Base-by-base conservation (phyloP, 2,329 filamentous ascomycete genomes). In the Stagonosporopsis rhizophila region DNA sequence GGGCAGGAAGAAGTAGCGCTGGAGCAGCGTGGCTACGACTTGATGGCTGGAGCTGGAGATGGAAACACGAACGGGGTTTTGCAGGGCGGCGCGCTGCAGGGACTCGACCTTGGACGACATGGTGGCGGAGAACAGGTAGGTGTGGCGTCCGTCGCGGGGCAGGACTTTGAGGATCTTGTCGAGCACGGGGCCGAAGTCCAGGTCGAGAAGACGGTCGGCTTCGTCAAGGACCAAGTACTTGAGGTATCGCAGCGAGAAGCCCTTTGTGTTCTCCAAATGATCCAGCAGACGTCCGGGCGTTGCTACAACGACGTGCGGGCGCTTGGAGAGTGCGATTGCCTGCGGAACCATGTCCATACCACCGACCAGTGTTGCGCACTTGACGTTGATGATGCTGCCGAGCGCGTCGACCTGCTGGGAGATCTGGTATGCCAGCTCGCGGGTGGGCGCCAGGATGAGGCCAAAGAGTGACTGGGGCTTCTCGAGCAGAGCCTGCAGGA, bases 341-440 rank as follows among this genome's bases (percentile, higher is more conserved):
- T 99, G 95, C 0, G 91, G 85, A 1, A 97, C 90, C 91, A 97
- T 97, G 64, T 98, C 94, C 82, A 98, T 88, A 39, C 95, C 95
- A 68, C 95, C 95, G 1, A 98, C 91, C 39, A 99, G 87, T 15
- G 94, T 88, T 6, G 91, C 89, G 69, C 88, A 92, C 69, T 92
- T 87, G 34, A 98, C 89, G n/a, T 88, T 89, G 65, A 99, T 97
- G 25, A 92, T 82, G 9, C 90, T 88, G 5, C 94, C 93, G 0
- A 99, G 83, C 0, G 91, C 91, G 72, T 97, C 93, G 65, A 97
- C 94, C 2, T 90, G 84, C 72, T 96, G 86, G 4, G 89, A 88
- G 63, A 97, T 98, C 75, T 99, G 95, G 58, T 90, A 90, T 2
- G 95, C 95, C 53, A 99, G 77, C 80, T 99, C 95, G 73, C 95